Base-by-base conservation (phyloP, 495 filamentous ascomycete genomes). In the Aspergillus ostianus region DNA sequence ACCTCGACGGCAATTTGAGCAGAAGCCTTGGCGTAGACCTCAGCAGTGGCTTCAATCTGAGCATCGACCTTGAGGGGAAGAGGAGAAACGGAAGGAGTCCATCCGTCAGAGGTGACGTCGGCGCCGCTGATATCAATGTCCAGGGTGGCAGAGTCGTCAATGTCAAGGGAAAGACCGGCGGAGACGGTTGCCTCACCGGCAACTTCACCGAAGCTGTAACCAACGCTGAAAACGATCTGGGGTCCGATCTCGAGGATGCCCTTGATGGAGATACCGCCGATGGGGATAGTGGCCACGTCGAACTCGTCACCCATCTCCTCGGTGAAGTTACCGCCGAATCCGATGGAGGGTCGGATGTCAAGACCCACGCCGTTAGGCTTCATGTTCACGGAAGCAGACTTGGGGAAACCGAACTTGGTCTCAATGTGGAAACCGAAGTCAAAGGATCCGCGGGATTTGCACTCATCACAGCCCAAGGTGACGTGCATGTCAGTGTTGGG, bases 201-300 rank as follows among this genome's bases (percentile, higher is more conserved):
- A 4, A 76, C 49, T n/a, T 67, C 63, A 7, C 67, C 64, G 19
- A 74, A 26, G 4, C 62, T 46, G 21, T 64, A 65, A 9, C 70
- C 72, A 53, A 71, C 56, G 3, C 62, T 60, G 45, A 75, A 66
- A 10, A 64, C 69, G 50, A 77, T 61, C 51, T 69, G 61, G 0
- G 74, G 74, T 6, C 74, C 75, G 10, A 78, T 47, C 15, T 69
- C 67, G n/a, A 76, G 52, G 18, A 76, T 60, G 6, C 60, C 64
- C 0, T 68, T 63, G 26, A 78, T 71, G 5, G 55, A 63, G 10
- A 76, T 63, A 6, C 69, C 73, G 18, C 64, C 65, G 27, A 75
- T 61, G 2, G 74, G 73, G 51, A 77, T 73, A 0, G 48, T 61
- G 9, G 67, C 55, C 51, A 75, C 49, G 1, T 57, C 56, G 48